Evolutionary conservation across 305 asterid species (phyloP).

Genomic region (Plantago coronopus): DNA sequence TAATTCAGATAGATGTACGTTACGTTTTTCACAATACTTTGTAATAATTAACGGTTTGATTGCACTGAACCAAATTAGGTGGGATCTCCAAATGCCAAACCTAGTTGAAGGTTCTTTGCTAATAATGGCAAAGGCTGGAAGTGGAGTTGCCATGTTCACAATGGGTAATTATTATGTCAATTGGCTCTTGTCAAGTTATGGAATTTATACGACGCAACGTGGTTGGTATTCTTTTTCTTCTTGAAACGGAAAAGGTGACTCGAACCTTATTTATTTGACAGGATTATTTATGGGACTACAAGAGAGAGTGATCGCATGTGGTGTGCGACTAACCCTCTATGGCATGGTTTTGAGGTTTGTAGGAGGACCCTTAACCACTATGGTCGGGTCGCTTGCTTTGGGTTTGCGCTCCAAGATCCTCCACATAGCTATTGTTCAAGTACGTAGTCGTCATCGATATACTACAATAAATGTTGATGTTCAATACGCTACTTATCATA

Average conservation of each 20-base stretch:
- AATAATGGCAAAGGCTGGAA: conserved; percentile 78
- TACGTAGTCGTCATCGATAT: conserved; percentile 1
- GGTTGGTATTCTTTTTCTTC: too few relatives aligned
- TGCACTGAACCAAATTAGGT: conserved; percentile 32
- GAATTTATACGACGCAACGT: too few relatives aligned
- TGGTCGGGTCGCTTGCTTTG: conserved; percentile 38
- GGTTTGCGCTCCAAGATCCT: conserved; percentile 51
- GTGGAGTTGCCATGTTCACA: conserved; percentile 63
- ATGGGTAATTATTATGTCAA: conserved; percentile 28
- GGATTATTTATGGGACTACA: conserved; percentile 76
- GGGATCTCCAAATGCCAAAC: conserved; percentile 58
- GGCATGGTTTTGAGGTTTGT: conserved; percentile 58
- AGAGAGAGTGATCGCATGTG: conserved; percentile 53
- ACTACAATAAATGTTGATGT: neutral
- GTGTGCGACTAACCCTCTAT: conserved; percentile 32
- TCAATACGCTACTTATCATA: neutral
- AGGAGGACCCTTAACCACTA: conserved; percentile 41
- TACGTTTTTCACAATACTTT: too few relatives aligned
- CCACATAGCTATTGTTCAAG: conserved; percentile 43
- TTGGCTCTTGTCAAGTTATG: too few relatives aligned
- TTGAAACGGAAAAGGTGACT: too few relatives aligned
- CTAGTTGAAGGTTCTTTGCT: conserved; percentile 54
- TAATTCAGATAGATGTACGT: too few relatives aligned
- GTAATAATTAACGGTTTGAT: too few relatives aligned
- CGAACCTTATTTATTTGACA: conserved; percentile 16